Evolutionary conservation across 2,329 filamentous ascomycete genomes (phyloP), one percentile per base, ranked within the genome.

Genomic region (Hypoxylon sp.): DNA sequence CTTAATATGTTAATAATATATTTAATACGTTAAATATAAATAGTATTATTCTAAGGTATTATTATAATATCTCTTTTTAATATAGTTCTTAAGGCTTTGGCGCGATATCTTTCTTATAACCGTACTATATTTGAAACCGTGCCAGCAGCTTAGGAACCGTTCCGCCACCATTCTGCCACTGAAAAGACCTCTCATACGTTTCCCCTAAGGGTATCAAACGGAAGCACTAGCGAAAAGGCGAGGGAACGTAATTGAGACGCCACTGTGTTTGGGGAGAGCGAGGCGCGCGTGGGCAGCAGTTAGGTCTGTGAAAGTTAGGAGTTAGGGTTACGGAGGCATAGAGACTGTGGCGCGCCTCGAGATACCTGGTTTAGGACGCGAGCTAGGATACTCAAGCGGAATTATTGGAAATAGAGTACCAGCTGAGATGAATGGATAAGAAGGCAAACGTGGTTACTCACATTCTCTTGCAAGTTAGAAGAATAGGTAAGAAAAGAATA

Each of bases 401-500:
- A 28, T 21, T 7, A 30, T 30, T 9, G 28, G 28, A 11, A n/a
- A 10, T 43, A 23, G 32, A 19, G 36, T 10, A 14, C 19, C 2
- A 5, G 14, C 3, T 2, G 13, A 3, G n/a, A 28, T 11, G n/a
- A 3, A 21, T 19, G 9, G 19, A 43, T 11, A 19, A n/a, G 7
- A 9, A 30, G 23, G 13, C 19, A n/a, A 5, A 32, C 23, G 41
- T 11, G 21, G 6, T 50, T 19, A 53, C 69, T 70, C 30, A 74
- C 67, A 68, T 71, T 62, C 65, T 66, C 28, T 66, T 72, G 38
- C 71, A 75, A 19, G 64, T 25, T 5, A 71, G 50, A 9, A 75
- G 58, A 4, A 67, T 59, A 19, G 70, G 63, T 21, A 73, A 36
- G 53, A 75, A 74, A 30, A 71, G 60, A 14, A 62, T 67, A n/a